phyloP scores from a whole-genome alignment of 257 asterid genomes.

The Cinchona pubescens region DNA sequence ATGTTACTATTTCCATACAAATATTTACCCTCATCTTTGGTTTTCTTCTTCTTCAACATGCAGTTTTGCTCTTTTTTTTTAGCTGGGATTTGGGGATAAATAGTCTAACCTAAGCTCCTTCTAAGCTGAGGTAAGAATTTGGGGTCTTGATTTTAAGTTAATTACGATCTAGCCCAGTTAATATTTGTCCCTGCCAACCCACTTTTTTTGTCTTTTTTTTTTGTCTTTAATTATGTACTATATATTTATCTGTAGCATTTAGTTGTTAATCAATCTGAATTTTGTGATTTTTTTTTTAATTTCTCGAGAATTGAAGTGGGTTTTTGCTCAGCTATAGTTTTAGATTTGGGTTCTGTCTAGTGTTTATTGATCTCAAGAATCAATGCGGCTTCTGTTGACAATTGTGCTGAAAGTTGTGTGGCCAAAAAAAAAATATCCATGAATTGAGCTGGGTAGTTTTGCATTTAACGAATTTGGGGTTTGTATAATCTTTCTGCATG shows the following conservation, averaged over 20 bases:
- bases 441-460: not conserved
- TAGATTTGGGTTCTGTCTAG: conserved; percentile 17
- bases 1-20: conserved; percentile 12
- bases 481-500: not conserved
- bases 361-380: conserved; percentile 1
- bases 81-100: conserved; percentile 22
- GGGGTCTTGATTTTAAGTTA: conserved; percentile 18
- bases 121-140: conserved; percentile 31
- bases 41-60: conserved; percentile 9
- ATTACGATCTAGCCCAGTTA: conserved; percentile 25
- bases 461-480: too few species aligned
- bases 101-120: conserved; percentile 23
- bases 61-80: conserved; percentile 7
- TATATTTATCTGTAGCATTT: not conserved
- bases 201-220: not conserved
- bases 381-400: conserved; percentile 23
- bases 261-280: not conserved
- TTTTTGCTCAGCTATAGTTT: not conserved
- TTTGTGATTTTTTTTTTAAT: not conserved
- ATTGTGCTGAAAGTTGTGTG: conserved; percentile 1
- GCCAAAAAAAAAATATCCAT: not conserved
- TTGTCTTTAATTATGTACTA: not conserved
- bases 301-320: not conserved
- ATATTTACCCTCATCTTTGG: conserved; percentile 1
- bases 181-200: conserved; percentile 16